A percentile compares a stretch with the other conserved stretches of the same genome.
phyloP scores from a whole-genome alignment of 208 protist genomes.

The Acanthamoeba healyi region DNA sequence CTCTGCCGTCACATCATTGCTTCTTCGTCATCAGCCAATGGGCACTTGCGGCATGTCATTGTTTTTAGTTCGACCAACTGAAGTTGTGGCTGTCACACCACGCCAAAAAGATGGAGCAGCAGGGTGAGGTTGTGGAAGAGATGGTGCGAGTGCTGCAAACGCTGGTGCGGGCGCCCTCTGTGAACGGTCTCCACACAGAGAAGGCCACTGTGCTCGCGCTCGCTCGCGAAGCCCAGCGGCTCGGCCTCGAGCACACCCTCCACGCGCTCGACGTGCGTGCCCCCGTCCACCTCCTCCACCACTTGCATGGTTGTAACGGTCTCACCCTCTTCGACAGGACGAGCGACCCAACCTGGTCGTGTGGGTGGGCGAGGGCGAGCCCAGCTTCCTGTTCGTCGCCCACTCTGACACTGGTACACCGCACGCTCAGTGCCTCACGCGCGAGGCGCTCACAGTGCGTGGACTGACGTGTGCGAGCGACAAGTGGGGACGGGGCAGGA shows the following conservation, averaged over 20 bases:
- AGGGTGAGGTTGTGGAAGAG: neutral
- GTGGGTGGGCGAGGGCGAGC: neutral
- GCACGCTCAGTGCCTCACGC: too few species aligned
- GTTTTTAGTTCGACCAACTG: too few species aligned
- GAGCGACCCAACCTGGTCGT: conserved; percentile 42
- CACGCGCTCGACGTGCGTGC: neutral
- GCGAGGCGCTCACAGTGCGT: too few species aligned
- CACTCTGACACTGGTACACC: conserved; percentile 47
- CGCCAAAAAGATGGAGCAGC: neutral
- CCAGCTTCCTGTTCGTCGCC: conserved; percentile 26
- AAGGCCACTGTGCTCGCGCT: neutral
- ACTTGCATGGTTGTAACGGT: neutral
- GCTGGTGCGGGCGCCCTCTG: conserved; percentile 18
- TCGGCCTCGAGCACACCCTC: neutral
- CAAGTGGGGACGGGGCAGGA: conserved; percentile 30
- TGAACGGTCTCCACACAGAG: conserved; percentile 36
- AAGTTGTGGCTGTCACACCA: too few species aligned
- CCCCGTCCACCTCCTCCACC: neutral
- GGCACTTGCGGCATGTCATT: too few species aligned
- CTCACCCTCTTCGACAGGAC: neutral
- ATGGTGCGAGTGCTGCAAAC: conserved; percentile 5
- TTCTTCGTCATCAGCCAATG: too few species aligned
- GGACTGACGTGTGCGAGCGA: too few species aligned
- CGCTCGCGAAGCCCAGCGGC: neutral
- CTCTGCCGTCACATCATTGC: too few species aligned